phyloP scores from a whole-genome alignment of 495 filamentous ascomycete species.

The Tuber magnatum region DNA sequence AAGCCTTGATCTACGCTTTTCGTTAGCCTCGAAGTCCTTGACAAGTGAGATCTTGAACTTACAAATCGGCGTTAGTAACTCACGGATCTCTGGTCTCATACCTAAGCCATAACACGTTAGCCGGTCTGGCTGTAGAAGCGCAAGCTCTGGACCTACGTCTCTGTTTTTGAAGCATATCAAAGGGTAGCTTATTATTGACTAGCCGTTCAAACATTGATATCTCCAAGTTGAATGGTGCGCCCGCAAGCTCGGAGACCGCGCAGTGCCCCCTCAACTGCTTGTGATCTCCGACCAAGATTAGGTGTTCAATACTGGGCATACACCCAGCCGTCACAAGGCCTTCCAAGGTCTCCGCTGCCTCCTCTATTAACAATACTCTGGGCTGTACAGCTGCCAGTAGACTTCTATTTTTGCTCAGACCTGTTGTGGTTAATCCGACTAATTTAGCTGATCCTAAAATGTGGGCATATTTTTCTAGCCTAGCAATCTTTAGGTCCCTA shows the following conservation, averaged over 20 bases:
- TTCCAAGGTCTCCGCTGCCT: constrained; percentile 68
- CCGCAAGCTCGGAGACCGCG: constrained; percentile 50
- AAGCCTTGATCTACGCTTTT: constrained; percentile 49
- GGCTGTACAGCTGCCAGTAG: constrained; percentile 66
- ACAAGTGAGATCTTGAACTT: constrained; percentile 6
- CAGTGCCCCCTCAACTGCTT: constrained; percentile 62
- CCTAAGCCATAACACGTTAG: constrained; percentile 23
- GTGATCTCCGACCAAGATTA: constrained; percentile 72
- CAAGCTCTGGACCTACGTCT: constrained; percentile 44
- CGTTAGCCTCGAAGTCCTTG: neutral
- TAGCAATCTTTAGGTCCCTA: constrained; percentile 48
- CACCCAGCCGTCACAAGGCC: constrained; percentile 58
- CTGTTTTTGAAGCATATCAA: constrained; percentile 54
- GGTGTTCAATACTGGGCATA: constrained; percentile 60
- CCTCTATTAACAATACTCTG: constrained; percentile 61
- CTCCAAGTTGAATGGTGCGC: constrained; percentile 54
- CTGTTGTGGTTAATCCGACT: constrained; percentile 72
- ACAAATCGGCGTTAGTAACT: constrained; percentile 51
- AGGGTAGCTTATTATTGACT: constrained; percentile 60
- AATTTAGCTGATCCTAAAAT: constrained; percentile 52
- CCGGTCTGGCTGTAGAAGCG: neutral
- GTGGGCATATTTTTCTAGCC: constrained; percentile 51
- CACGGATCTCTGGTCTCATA: constrained; percentile 67
- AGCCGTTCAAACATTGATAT: constrained; percentile 74
- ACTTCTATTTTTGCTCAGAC: constrained; percentile 77